Base-by-base conservation (phyloP, 73 alveolate species). In the Vitrella brassicaformis region DNA sequence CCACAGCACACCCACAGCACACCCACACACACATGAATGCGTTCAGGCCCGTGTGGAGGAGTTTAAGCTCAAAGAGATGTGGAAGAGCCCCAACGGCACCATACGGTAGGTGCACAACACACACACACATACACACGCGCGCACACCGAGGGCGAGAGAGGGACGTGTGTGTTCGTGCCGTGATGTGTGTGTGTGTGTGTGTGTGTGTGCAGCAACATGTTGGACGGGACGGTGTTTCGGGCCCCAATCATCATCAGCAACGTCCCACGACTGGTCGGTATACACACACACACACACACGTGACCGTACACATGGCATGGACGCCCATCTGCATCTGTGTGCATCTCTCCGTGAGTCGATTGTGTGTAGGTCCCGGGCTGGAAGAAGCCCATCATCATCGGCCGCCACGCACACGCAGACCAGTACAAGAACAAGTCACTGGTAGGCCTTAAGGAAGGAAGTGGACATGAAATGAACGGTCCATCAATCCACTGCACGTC, bases 291-390 rank as follows among this genome's bases (percentile, higher is more conserved):
- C n/a, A n/a, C n/a, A n/a, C n/a, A n/a, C n/a, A n/a, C n/a, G n/a
- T n/a, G n/a, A n/a, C n/a, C n/a, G n/a, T n/a, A n/a, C n/a, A n/a
- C n/a, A n/a, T n/a, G n/a, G n/a, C n/a, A n/a, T n/a, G n/a, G n/a
- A n/a, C n/a, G n/a, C n/a, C n/a, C n/a, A n/a, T n/a, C n/a, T n/a
- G n/a, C n/a, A n/a, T n/a, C n/a, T n/a, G n/a, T n/a, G n/a, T n/a
- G n/a, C n/a, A n/a, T n/a, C n/a, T n/a, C n/a, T n/a, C n/a, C n/a
- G n/a, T n/a, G n/a, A n/a, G n/a, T n/a, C n/a, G n/a, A n/a, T n/a
- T n/a, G n/a, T n/a, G n/a, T n/a, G n/a, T n/a, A n/a, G n/a, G n/a
- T 89, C 27, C 95, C 95, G 47, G 91, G 91, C 26, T 89, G 95
- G 95, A 87, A 75, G 64, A 83, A 87, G 89, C 95, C 95, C 31